Evolutionary conservation across 2,329 filamentous ascomycete genomes (phyloP).

Genomic region (Penicillium sumatraense): DNA sequence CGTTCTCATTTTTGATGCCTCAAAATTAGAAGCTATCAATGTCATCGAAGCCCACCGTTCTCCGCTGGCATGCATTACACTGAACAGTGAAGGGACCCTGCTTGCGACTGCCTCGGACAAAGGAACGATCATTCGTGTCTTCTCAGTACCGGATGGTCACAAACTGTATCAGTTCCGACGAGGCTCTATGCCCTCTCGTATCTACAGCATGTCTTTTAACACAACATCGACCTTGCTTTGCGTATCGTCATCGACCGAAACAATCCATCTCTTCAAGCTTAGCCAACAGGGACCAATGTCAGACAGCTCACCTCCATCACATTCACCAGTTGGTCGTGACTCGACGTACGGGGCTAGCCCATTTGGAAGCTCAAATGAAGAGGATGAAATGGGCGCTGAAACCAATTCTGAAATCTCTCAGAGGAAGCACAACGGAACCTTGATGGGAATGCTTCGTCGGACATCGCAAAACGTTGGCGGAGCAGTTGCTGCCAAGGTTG

Average conservation of each 20-base stretch:
- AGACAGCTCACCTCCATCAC: constrained; percentile 30
- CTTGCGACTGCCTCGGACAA: constrained; percentile 96
- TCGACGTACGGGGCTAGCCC: constrained; percentile 32
- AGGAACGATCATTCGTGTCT: constrained; percentile 95
- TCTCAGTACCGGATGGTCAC: constrained; percentile 85
- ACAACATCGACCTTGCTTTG: constrained; percentile 89
- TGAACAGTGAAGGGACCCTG: constrained; percentile 90
- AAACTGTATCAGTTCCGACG: constrained; percentile 96
- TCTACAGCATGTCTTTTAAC: constrained; percentile 99
- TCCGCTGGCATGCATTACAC: constrained; percentile 83
- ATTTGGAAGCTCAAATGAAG: constrained; percentile 31
- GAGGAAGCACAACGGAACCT: constrained; percentile 69
- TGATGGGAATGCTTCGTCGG: constrained; percentile 88
- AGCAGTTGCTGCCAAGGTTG: constrained; percentile 84
- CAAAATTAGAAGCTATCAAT: constrained; percentile 89
- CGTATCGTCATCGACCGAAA: constrained; percentile 94
- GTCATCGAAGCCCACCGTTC: constrained; percentile 94
- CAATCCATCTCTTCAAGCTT: constrained; percentile 93
- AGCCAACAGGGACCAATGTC: constrained; percentile 44
- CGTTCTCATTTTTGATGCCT: constrained; percentile 88
- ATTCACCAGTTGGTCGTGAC: constrained; percentile 31
- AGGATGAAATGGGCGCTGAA: constrained; percentile 38
- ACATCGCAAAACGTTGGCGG: constrained; percentile 94
- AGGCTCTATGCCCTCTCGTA: constrained; percentile 92
- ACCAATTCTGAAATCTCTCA: constrained; percentile 39